Evolutionary conservation across 306 rosid species (phyloP), one percentile per base, ranked within the genome.

Genomic region (Casuarina cunninghamiana): DNA sequence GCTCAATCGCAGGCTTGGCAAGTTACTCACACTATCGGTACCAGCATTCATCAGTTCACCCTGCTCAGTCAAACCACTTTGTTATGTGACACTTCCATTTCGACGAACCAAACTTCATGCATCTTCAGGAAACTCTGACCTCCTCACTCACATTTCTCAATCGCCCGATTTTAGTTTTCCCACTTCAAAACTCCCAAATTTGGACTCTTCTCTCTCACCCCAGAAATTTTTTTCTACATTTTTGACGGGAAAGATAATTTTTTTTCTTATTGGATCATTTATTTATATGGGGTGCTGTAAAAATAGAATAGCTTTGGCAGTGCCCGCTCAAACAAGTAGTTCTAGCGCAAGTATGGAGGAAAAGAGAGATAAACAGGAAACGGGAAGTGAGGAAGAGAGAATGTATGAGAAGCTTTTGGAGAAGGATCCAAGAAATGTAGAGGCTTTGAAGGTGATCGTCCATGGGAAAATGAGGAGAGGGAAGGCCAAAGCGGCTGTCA

Each of bases 391-490:
- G 58, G 92, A 88, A 49, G 89, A 83, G 58, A 89, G 79, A 38
- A 78, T 86, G 87, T 85, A 48, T 65, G 93, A 89, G 83, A 81
- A 79, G 77, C 12, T 92, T 72, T 77, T 94, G 93, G 92, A 88
- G 87, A 84, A 68, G 63, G 96, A 94, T 26, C 87, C 93, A 0
- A 81, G 44, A 76, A 88, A 89, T 77, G 81, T 89, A 54, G 93
- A 86, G 73, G 94, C 97, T 80, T 80, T 92, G 16, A 94, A 92
- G 83, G 93, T 88, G 88, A 74, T 88, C 80, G 74, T 92, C 86
- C 84, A 82, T 79, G 91, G 83, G 74, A 92, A 90, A 77, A 87
- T 94, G 84, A 88, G 91, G 87, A 92, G 83, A 78, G 93, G 98
- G 42, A 79, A 92, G 69, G 81, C 93, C 1, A 78, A 84, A 63